phyloP scores from a whole-genome alignment of 2,329 filamentous ascomycete species.

The Metarhizium humberi region DNA sequence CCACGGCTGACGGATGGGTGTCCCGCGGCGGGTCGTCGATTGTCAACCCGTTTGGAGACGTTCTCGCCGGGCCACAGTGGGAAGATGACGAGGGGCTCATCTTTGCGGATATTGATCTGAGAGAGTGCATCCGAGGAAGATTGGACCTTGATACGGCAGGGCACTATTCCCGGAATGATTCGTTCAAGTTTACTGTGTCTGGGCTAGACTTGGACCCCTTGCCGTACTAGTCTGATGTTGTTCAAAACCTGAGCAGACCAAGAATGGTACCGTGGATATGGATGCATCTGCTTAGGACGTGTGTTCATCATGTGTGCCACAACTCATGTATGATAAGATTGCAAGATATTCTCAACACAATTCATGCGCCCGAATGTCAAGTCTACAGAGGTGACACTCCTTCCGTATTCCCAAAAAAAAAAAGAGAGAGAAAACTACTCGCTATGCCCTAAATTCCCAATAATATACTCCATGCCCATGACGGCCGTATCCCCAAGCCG shows the following conservation, averaged over 20 bases:
- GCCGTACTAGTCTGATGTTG: slow-evolving; percentile 31
- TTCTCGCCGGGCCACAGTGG: slow-evolving; percentile 75
- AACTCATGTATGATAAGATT: slow-evolving; percentile 4
- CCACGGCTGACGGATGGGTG: slow-evolving; percentile 33
- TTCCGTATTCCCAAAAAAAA: not conserved
- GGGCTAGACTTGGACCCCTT: slow-evolving; percentile 49
- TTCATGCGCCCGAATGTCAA: not conserved
- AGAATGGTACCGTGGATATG: not conserved
- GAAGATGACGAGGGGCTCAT: slow-evolving; percentile 63
- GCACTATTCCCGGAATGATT: slow-evolving; percentile 68
- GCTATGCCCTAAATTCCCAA: no score
- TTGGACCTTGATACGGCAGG: slow-evolving; percentile 79
- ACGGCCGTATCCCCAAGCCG: no score
- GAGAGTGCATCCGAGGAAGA: slow-evolving; percentile 74
- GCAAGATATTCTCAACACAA: not conserved
- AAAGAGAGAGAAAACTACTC: not conserved
- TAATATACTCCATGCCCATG: no score
- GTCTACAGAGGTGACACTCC: no score
- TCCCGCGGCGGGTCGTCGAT: slow-evolving; percentile 77
- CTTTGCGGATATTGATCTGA: slow-evolving; percentile 70
- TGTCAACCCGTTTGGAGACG: slow-evolving; percentile 68
- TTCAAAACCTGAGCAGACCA: not conserved
- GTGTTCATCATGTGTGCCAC: not conserved
- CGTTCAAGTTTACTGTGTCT: slow-evolving; percentile 50
- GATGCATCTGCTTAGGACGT: not conserved